A percentile compares a stretch with the other conserved stretches of the same genome.
Conservation (phyloP, 192 early-diverging fungal species). For the Backusella macrospora region DNA sequence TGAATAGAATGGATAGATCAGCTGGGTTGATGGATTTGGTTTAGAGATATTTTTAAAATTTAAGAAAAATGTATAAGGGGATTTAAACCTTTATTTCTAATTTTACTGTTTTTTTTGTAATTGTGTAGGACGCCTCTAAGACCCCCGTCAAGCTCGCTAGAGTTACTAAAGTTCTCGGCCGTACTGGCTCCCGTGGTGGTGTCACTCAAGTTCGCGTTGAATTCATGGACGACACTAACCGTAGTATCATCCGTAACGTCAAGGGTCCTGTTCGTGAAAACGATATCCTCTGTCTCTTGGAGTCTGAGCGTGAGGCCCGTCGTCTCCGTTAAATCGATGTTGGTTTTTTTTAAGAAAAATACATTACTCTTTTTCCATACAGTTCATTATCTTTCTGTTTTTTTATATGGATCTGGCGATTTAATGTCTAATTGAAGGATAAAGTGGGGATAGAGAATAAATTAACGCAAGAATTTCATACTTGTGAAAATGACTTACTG, state of each 20-base stretch:
- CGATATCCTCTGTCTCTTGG: conserved; percentile 94
- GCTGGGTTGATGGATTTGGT: background rate
- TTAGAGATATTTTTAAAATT: background rate
- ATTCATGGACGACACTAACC: conserved; percentile 93
- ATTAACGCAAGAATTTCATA: too few relatives aligned
- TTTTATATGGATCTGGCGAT: background rate
- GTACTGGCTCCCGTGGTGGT: conserved; percentile 99
- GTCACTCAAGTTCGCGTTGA: conserved; percentile 99
- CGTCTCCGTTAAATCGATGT: conserved; percentile 83
- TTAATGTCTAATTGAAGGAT: background rate
- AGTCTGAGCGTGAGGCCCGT: conserved; percentile 98
- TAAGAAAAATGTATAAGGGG: background rate
- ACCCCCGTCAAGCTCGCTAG: conserved; percentile 85
- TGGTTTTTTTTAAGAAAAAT: background rate
- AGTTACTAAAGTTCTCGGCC: conserved; percentile 96
- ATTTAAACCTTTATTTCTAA: background rate
- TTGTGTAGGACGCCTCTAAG: conserved; percentile 43
- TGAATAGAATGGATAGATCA: background rate
- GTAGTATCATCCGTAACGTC: conserved; percentile 99
- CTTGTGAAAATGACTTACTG: too few relatives aligned
- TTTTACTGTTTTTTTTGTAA: background rate
- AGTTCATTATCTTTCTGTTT: background rate
- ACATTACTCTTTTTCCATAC: background rate
- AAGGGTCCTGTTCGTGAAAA: conserved; percentile 98
- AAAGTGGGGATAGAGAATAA: background rate